Evolutionary conservation across 768 basidiomycete genomes (phyloP).

Genomic region (Collybia mongolica): DNA sequence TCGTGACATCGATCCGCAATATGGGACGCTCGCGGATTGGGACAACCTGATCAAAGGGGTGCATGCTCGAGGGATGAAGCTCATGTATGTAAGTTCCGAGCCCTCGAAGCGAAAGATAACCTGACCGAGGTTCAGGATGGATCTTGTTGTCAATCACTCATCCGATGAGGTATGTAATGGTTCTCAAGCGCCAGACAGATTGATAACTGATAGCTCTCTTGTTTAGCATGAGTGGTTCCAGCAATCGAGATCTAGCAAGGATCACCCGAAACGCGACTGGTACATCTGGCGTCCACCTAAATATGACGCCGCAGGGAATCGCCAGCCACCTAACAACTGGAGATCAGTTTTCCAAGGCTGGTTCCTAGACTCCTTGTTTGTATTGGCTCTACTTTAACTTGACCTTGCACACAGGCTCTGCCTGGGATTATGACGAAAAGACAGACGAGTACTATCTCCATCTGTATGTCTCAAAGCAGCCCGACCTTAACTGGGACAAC

Average conservation of each 20-base stretch:
- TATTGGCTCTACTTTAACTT: not conserved
- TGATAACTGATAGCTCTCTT: not conserved
- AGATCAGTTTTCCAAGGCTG: slow-evolving; percentile 61
- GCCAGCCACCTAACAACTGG: slow-evolving; percentile 75
- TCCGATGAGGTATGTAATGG: slow-evolving; percentile 61
- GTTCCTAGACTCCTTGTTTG: not conserved
- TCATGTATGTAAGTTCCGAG: slow-evolving; percentile 52
- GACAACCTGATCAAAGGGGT: slow-evolving; percentile 50
- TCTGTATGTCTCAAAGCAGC: slow-evolving; percentile 64
- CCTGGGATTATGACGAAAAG: slow-evolving; percentile 66
- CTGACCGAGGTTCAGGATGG: slow-evolving; percentile 55
- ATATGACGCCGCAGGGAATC: slow-evolving; percentile 49
- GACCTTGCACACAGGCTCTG: slow-evolving; percentile 45
- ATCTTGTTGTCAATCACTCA: slow-evolving; percentile 75
- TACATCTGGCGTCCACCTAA: slow-evolving; percentile 71
- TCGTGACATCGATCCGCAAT: slow-evolving; percentile 58
- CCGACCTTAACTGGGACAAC: slow-evolving; percentile 80
- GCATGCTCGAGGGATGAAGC: slow-evolving; percentile 67
- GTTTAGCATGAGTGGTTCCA: slow-evolving; percentile 72
- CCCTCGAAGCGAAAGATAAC: not conserved
- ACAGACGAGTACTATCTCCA: slow-evolving; percentile 76
- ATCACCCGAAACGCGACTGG: slow-evolving; percentile 68
- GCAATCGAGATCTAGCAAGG: slow-evolving; percentile 48
- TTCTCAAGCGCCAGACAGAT: not conserved
- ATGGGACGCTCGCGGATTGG: slow-evolving; percentile 65